Conservation (phyloP, 805 yeast species). For the Zygosaccharomyces bisporus region DNA sequence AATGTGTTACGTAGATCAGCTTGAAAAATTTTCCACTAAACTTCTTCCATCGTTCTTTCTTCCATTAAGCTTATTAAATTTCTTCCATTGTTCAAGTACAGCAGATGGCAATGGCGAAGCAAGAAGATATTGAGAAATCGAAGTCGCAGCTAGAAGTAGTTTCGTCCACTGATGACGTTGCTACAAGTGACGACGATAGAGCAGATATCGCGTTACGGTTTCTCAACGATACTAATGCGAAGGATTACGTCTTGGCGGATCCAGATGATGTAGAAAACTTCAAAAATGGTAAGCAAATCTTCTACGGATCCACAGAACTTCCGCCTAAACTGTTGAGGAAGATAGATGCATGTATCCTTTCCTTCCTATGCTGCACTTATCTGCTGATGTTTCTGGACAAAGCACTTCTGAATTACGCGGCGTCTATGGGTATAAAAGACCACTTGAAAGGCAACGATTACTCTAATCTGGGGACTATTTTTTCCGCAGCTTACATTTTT, state of each 20-base stretch:
- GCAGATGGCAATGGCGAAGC: background rate
- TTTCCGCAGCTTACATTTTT: constrained; percentile 51
- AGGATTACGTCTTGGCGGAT: constrained; percentile 13
- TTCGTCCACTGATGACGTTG: constrained; percentile 3
- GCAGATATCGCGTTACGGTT: constrained; percentile 28
- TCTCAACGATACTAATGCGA: constrained; percentile 20
- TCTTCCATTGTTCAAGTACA: background rate
- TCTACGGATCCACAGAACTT: constrained; percentile 27
- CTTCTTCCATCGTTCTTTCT: too few species aligned
- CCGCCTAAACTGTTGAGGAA: constrained; percentile 32
- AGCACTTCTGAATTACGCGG: constrained; percentile 56
- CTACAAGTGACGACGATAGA: constrained; percentile 11
- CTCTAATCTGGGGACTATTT: constrained; percentile 50
- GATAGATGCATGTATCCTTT: constrained; percentile 47
- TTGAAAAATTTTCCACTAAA: too few species aligned
- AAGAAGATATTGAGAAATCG: background rate
- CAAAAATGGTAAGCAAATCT: constrained; percentile 13
- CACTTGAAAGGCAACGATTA: constrained; percentile 47
- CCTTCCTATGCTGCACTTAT: constrained; percentile 51
- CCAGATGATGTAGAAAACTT: constrained; percentile 9
- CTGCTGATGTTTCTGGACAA: constrained; percentile 59
- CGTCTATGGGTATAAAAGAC: constrained; percentile 58
- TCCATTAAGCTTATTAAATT: too few species aligned
- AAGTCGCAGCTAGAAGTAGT: background rate
- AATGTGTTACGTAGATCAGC: background rate